Evolutionary conservation across 257 asterid species (phyloP).

Genomic region (Solanum piurae): DNA sequence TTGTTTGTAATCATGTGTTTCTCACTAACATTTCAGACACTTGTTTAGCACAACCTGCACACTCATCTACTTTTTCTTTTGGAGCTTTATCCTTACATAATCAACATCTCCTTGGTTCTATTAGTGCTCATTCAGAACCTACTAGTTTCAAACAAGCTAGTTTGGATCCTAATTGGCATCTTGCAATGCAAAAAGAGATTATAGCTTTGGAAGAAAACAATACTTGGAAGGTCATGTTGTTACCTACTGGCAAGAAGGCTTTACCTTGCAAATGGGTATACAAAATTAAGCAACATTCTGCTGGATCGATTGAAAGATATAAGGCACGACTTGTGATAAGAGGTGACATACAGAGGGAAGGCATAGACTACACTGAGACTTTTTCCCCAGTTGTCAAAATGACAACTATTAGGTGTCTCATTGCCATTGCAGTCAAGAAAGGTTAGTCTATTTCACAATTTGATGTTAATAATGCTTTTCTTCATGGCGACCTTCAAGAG

Average conservation of each 20-base stretch:
- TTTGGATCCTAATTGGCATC: background rate
- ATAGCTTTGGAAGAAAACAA: background rate
- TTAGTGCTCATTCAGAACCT: background rate
- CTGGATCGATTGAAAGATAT: background rate
- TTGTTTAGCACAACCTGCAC: no score
- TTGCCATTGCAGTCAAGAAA: background rate
- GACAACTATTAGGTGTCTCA: background rate
- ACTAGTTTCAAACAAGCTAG: background rate
- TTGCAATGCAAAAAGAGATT: background rate
- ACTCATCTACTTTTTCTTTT: background rate
- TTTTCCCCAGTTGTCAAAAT: no score
- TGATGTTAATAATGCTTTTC: no score
- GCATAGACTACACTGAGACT: background rate
- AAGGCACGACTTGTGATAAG: background rate
- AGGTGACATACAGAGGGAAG: background rate
- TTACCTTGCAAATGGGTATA: background rate
- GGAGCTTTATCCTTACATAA: background rate
- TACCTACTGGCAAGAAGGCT: background rate
- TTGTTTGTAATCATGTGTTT: background rate
- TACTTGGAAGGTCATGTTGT: no score
- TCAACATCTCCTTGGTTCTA: no score
- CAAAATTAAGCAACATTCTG: background rate
- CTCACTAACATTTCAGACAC: no score
- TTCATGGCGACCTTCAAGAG: no score
- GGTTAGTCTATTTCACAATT: background rate